phyloP scores from a whole-genome alignment of 768 basidiomycete species.

The Trametes cinnabarina region DNA sequence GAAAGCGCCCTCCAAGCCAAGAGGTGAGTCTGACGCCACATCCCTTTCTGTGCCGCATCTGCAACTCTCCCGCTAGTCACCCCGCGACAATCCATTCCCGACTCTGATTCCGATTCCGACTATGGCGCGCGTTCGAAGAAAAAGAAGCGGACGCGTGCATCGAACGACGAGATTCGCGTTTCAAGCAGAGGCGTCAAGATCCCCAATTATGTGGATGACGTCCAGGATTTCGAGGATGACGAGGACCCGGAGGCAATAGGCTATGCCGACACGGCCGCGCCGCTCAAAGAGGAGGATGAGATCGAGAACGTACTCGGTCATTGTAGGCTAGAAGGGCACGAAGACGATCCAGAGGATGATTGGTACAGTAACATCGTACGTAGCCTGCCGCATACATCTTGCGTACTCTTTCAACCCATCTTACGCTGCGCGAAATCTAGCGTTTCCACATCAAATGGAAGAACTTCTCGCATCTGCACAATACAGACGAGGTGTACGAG shows the following conservation, averaged over 20 bases:
- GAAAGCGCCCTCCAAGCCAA: constrained; percentile 57
- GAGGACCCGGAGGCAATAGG: constrained; percentile 59
- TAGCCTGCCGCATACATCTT: background rate
- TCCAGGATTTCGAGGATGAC: constrained; percentile 70
- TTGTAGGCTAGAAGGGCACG: constrained; percentile 77
- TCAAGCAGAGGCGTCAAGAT: constrained; percentile 73
- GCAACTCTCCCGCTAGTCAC: constrained; percentile 37
- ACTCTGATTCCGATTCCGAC: constrained; percentile 82
- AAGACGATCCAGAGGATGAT: constrained; percentile 73
- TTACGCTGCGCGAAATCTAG: constrained; percentile 38
- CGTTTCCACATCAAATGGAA: constrained; percentile 99
- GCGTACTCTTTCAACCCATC: background rate
- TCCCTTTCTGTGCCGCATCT: constrained; percentile 14
- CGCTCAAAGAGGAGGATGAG: constrained; percentile 59
- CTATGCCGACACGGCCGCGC: constrained; percentile 38
- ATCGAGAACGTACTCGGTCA: constrained; percentile 92
- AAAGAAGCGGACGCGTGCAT: constrained; percentile 63
- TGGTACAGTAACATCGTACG: constrained; percentile 86
- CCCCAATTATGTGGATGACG: constrained; percentile 78
- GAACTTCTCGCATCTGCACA: constrained; percentile 95
- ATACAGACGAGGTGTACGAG: constrained; percentile 98
- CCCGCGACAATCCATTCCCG: constrained; percentile 47
- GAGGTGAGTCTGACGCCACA: constrained; percentile 43
- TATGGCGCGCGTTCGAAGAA: constrained; percentile 85
- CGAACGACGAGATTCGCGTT: constrained; percentile 73